Conservation (phyloP, 495 filamentous ascomycete species). For the Neurospora africana region DNA sequence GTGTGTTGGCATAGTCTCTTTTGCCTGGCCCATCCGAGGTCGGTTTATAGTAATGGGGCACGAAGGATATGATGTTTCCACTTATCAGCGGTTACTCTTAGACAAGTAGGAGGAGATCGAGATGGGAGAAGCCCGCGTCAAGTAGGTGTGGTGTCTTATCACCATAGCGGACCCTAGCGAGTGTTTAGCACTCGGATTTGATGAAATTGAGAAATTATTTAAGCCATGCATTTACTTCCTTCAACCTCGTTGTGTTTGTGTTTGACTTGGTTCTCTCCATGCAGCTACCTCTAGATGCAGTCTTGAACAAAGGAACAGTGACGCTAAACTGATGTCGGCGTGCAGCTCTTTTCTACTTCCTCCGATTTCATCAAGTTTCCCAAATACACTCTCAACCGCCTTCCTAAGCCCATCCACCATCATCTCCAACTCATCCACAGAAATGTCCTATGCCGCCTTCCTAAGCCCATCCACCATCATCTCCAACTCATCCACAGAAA, state of each 20-base stretch:
- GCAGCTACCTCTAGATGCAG: not conserved
- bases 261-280: not conserved
- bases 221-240: not conserved
- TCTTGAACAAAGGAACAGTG: not conserved
- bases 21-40: not conserved
- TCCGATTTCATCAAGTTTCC: not conserved
- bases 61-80: not conserved
- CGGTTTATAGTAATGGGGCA: not conserved
- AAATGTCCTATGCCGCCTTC: constrained; percentile 10
- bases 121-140: not conserved
- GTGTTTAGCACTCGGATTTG: not conserved
- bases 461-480: constrained; percentile 38
- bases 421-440: constrained; percentile 39
- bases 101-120: not conserved
- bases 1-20: not conserved
- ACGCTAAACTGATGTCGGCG: not conserved
- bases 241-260: not conserved
- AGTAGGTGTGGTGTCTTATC: not conserved
- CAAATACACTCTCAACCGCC: not conserved
- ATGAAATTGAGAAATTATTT: not conserved
- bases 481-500: constrained; percentile 38
- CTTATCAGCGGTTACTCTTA: not conserved
- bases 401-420: constrained; percentile 34
- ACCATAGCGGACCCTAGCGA: not conserved
- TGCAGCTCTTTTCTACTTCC: not conserved